Base-by-base conservation (phyloP, 2,329 filamentous ascomycete species). In the Parastagonospora nodorum region DNA sequence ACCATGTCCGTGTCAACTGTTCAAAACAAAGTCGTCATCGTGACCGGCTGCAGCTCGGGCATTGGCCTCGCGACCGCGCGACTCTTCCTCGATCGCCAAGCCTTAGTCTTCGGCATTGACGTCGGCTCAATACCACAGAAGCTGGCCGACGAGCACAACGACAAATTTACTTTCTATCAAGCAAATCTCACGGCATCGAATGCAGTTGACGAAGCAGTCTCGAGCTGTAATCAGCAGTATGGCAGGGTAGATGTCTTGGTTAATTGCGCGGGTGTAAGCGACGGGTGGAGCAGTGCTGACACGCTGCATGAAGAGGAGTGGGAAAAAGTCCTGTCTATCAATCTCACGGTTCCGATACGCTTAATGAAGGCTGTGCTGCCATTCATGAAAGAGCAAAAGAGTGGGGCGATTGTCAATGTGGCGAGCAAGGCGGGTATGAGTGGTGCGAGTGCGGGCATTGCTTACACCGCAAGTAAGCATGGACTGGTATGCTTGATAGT, bases 381-480 rank as follows among this genome's bases (percentile, higher is more conserved):
- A 5, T 64, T 66, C 33, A 78, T 78, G 75, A 71, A 69, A 50
- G 68, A 68, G 29, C 69, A 71, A 36, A 67, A 68, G n/a, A 63
- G 63, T 8, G 77, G 77, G 1, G 64, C 63, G 3, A 77, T 80
- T 45, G 62, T 80, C 37, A 79, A 79, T 57, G 68, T 79, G 8
- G 57, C 48, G 8, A 66, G 63, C 29, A 60, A 58, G 32, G 60
- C 65, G 2, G 58, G 52, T 5, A 56, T 69, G 11, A 74, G 72
- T 42, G 77, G 77, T 37, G 76, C 74, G 2, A 60, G 66, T 0
- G 69, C 74, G 1, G 78, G 77, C 2, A 67, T 78, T 19, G 77
- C 77, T 8, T 80, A 79, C 50, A 80, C 78, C 19, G 73, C 76
- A 7, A 74, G 71, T 44, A 77, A 79, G 57, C 75, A 78, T 58